Evolutionary conservation across 1,139 yeast genomes (phyloP).

Genomic region (Casaregolazyma suthepensis): DNA sequence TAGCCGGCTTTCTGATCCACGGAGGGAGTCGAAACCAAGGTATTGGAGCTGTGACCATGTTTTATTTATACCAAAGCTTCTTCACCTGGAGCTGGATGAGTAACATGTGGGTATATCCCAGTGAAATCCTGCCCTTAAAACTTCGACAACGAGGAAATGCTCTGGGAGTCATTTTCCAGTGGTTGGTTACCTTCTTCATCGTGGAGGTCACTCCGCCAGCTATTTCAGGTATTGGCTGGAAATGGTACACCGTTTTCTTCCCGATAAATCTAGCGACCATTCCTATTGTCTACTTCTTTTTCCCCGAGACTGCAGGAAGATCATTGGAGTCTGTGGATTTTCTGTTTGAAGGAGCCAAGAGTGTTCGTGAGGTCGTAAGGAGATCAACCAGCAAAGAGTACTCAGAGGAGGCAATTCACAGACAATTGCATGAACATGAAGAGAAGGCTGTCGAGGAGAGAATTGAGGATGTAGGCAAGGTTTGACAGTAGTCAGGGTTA

Average conservation of each 20-base stretch:
- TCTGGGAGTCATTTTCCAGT: conserved; percentile 45
- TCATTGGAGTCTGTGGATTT: conserved; percentile 62
- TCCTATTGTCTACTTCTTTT: conserved; percentile 38
- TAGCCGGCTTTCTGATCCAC: conserved; percentile 19
- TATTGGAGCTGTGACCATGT: conserved; percentile 4
- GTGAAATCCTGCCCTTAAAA: conserved; percentile 46
- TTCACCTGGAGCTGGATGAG: conserved; percentile 33
- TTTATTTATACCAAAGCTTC: conserved; percentile 22
- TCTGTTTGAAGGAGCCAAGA: not conserved
- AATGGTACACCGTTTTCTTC: conserved; percentile 20
- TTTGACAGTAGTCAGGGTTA: not conserved
- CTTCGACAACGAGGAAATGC: conserved; percentile 49
- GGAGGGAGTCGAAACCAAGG: conserved; percentile 1
- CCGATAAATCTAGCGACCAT: conserved; percentile 37
- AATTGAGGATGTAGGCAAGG: not conserved
- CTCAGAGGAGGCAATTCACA: conserved; percentile 3
- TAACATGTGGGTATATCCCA: conserved; percentile 40
- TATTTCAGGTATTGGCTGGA: conserved; percentile 14
- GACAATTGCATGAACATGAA: not conserved
- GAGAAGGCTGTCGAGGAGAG: conserved; percentile 1
- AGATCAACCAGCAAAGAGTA: conserved; percentile 3
- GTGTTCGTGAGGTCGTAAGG: conserved; percentile 3
- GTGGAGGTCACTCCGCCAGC: conserved; percentile 31
- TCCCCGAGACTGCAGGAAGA: conserved; percentile 62
- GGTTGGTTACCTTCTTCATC: conserved; percentile 40